Evolutionary conservation across 2,329 filamentous ascomycete genomes (phyloP).

Genomic region (Lachnum nothofagi): DNA sequence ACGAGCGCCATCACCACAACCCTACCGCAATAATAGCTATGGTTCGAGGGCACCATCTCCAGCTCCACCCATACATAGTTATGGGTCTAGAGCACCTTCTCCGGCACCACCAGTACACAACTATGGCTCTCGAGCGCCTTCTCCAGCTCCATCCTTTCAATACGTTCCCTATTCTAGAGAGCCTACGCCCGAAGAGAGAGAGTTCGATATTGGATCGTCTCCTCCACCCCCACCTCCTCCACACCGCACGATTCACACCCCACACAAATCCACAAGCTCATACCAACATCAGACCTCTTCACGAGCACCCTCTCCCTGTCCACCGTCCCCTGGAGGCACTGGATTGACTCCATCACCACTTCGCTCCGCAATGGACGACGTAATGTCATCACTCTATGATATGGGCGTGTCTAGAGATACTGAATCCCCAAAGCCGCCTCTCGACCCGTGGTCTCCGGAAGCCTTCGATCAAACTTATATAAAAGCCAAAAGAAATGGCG

Average conservation of each 20-base stretch:
- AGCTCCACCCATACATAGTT: slow-evolving; percentile 32
- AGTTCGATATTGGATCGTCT: slow-evolving; percentile 33
- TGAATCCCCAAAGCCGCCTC: slow-evolving; percentile 51
- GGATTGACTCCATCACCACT: slow-evolving; percentile 84
- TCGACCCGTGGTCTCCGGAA: slow-evolving; percentile 86
- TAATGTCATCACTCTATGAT: slow-evolving; percentile 90
- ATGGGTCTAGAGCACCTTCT: slow-evolving; percentile 30
- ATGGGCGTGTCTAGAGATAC: slow-evolving; percentile 62
- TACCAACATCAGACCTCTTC: slow-evolving; percentile 46
- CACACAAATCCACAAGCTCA: slow-evolving; percentile 29
- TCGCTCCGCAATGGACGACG: slow-evolving; percentile 93
- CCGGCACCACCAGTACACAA: slow-evolving; percentile 27
- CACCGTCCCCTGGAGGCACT: slow-evolving; percentile 61
- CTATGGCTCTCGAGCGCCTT: slow-evolving; percentile 36
- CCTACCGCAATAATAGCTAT: slow-evolving; percentile 19
- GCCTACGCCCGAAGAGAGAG: slow-evolving; percentile 35
- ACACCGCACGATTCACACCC: slow-evolving; percentile 57
- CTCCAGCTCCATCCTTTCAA: slow-evolving; percentile 27
- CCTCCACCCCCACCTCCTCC: slow-evolving; percentile 75
- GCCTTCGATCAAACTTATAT: slow-evolving; percentile 57
- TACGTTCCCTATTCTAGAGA: slow-evolving; percentile 35
- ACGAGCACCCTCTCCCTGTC: slow-evolving; percentile 56
- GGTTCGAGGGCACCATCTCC: slow-evolving; percentile 38
- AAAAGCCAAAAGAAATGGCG: slow-evolving; percentile 30
- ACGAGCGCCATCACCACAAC: slow-evolving; percentile 35